Evolutionary conservation across 2,329 filamentous ascomycete species (phyloP).

Genomic region (Botryosphaeria dothidea): DNA sequence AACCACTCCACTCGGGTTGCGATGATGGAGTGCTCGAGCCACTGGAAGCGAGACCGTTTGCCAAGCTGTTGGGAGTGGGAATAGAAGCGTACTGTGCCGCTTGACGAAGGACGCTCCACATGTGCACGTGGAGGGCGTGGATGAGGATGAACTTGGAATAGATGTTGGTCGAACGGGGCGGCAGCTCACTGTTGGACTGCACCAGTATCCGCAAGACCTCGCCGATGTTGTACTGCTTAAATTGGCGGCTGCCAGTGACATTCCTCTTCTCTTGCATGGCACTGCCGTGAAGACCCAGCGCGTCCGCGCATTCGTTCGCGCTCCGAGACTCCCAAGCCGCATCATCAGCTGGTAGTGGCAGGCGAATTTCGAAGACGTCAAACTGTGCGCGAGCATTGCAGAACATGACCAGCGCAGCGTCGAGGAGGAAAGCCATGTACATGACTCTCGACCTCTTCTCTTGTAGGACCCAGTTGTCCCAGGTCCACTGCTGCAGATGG

Average conservation of each 20-base stretch:
- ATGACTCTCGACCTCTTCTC: constrained; percentile 68
- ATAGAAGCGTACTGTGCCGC: constrained; percentile 29
- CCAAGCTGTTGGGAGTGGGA: not conserved
- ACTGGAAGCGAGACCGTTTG: constrained; percentile 36
- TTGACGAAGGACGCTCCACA: constrained; percentile 56
- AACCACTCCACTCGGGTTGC: constrained; percentile 59
- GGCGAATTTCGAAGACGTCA: constrained; percentile 62
- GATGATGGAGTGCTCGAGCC: constrained; percentile 59
- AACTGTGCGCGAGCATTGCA: constrained; percentile 69
- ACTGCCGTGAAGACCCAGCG: constrained; percentile 63
- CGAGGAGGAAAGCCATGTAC: constrained; percentile 65
- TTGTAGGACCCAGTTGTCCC: constrained; percentile 69
- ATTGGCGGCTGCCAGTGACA: constrained; percentile 61
- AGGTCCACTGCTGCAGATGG: constrained; percentile 56
- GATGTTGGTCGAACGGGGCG: constrained; percentile 67
- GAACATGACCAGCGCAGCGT: constrained; percentile 67
- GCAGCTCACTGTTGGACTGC: constrained; percentile 59
- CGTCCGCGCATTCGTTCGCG: constrained; percentile 61
- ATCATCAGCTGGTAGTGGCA: constrained; percentile 73
- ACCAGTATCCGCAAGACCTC: constrained; percentile 63
- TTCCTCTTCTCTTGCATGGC: constrained; percentile 59
- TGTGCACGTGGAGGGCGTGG: constrained; percentile 66
- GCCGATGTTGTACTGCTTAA: constrained; percentile 66
- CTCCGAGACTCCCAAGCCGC: constrained; percentile 70
- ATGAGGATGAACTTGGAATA: constrained; percentile 75